Evolutionary conservation across 768 basidiomycete genomes (phyloP).

Genomic region (Pulveroboletus sp.): DNA sequence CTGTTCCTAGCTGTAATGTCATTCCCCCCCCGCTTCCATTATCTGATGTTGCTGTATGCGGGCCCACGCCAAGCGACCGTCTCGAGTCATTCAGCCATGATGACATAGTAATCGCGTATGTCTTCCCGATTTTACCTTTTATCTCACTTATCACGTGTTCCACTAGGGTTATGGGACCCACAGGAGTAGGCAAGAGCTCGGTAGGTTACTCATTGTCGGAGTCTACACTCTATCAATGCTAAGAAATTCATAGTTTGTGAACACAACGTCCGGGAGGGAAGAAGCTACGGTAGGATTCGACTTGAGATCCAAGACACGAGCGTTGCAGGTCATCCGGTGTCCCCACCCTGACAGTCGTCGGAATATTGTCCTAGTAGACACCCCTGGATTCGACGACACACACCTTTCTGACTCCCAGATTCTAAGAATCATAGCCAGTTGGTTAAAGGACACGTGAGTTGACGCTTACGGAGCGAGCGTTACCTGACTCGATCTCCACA

Average conservation of each 20-base stretch:
- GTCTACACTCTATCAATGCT: not conserved
- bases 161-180: conserved; percentile 16
- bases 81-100: not conserved
- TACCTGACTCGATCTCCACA: not conserved
- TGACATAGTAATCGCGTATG: conserved; percentile 18
- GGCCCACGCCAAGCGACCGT: not conserved
- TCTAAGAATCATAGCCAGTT: conserved; percentile 10
- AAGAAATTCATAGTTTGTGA: conserved; percentile 12
- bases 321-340: conserved; percentile 5
- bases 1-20: too few species aligned
- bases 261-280: conserved; percentile 1
- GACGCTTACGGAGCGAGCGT: not conserved
- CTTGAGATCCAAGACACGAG: conserved; percentile 9
- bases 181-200: conserved; percentile 17
- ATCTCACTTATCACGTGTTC: not conserved
- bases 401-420: conserved; percentile 5
- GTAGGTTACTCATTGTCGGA: conserved; percentile 3
- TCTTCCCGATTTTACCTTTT: not conserved
- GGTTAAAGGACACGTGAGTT: conserved; percentile 17
- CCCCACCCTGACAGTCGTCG: conserved; percentile 13
- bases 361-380: conserved; percentile 11
- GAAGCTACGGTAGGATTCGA: not conserved
- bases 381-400: conserved; percentile 19
- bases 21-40: not conserved
- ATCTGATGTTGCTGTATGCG: not conserved